Percentiles rank a stretch among this genome's conserved stretches.
Conservation (phyloP, 352 stramenopile species). For the Pythium dissimile region DNA sequence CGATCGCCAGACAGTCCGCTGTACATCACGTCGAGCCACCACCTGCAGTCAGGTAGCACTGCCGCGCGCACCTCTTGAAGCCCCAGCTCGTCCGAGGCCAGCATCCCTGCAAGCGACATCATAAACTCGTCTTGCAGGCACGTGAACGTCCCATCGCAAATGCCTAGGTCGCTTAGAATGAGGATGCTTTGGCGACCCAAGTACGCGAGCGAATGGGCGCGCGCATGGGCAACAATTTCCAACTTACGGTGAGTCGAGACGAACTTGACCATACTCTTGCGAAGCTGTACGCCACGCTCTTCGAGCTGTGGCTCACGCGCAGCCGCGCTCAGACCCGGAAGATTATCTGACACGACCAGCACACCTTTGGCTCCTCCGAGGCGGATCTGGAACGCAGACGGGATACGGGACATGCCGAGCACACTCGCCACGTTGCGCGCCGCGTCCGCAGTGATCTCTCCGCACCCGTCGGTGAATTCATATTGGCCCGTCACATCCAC, state of each 20-base stretch:
- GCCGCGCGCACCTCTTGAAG: slow-evolving; percentile 31
- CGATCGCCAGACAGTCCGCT: background rate
- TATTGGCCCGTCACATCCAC: slow-evolving; percentile 26
- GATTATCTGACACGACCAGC: slow-evolving; percentile 42
- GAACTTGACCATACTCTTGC: slow-evolving; percentile 79
- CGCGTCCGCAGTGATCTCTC: slow-evolving; percentile 44
- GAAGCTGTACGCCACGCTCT: slow-evolving; percentile 24
- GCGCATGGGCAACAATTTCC: slow-evolving; percentile 57
- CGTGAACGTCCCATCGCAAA: slow-evolving; percentile 59
- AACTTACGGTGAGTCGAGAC: slow-evolving; percentile 51
- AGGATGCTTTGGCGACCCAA: slow-evolving; percentile 75
- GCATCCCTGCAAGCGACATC: slow-evolving; percentile 38
- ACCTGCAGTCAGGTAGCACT: slow-evolving; percentile 11
- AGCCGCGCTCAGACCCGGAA: background rate
- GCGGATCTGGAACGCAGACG: slow-evolving; percentile 75
- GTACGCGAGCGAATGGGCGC: slow-evolving; percentile 50
- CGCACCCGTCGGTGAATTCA: slow-evolving; percentile 72
- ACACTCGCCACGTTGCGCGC: slow-evolving; percentile 33
- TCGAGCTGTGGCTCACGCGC: background rate
- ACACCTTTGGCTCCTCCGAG: slow-evolving; percentile 72
- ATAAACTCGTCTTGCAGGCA: slow-evolving; percentile 72
- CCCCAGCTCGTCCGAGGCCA: slow-evolving; percentile 44
- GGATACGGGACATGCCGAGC: slow-evolving; percentile 35
- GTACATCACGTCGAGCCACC: slow-evolving; percentile 25
- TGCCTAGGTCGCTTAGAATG: slow-evolving; percentile 60